phyloP scores from a whole-genome alignment of 371 early-diverging fungal species.

The Sporodiniella umbellata region DNA sequence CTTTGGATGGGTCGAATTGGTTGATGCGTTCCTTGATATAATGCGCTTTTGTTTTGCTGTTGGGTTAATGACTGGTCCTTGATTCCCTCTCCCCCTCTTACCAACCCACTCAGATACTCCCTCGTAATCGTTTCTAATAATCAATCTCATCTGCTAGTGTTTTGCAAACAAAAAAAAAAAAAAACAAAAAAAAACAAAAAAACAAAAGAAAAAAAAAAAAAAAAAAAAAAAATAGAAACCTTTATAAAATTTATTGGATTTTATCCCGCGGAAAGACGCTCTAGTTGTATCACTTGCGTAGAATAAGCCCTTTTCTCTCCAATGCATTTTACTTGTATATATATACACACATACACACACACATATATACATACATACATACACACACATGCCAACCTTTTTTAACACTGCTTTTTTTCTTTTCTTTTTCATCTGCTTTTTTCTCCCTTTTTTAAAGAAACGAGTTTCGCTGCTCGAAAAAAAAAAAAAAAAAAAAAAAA shows the following conservation, averaged over 20 bases:
- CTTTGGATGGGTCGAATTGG: constrained; percentile 71
- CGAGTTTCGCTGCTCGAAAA: not conserved
- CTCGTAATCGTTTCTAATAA: constrained; percentile 67
- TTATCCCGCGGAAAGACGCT: constrained; percentile 8
- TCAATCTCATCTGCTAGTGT: constrained; percentile 61
- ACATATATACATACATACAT: no score
- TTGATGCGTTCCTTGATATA: constrained; percentile 80
- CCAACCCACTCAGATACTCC: constrained; percentile 64
- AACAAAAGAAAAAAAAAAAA: constrained; percentile 3
- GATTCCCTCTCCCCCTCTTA: no score
- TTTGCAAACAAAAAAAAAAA: constrained; percentile 1
- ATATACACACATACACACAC: no score
- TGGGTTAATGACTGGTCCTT: not conserved
- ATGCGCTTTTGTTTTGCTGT: constrained; percentile 60
- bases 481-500: constrained; percentile 3
- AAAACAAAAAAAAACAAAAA: not conserved
- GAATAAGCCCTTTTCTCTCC: no score
- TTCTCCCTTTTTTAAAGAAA: not conserved
- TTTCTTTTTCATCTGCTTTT: not conserved
- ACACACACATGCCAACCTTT: no score
- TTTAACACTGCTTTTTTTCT: not conserved
- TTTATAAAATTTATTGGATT: not conserved
- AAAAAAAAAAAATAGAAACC: not conserved
- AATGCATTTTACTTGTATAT: no score
- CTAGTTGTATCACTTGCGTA: no score